Conservation (phyloP, 2,329 filamentous ascomycete species). For the Diplodia sapinea region DNA sequence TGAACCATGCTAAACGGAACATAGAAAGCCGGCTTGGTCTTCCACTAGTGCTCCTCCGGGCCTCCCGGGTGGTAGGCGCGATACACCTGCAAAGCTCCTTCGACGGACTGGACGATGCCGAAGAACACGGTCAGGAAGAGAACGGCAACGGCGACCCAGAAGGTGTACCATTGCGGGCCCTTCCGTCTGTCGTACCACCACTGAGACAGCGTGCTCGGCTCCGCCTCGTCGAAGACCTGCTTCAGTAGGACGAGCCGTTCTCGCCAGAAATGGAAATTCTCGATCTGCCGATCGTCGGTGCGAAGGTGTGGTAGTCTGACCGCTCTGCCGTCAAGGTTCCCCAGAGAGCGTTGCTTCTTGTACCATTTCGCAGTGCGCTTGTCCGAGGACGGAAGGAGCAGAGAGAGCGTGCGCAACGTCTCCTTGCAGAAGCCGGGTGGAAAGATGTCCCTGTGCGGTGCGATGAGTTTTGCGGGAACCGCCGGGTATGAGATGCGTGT, state of each 20-base stretch:
- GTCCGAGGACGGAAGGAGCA: constrained; percentile 47
- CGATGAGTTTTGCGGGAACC: constrained; percentile 5
- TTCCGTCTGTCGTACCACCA: constrained; percentile 55
- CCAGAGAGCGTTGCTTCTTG: constrained; percentile 21
- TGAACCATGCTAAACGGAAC: no score
- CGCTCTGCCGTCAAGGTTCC: constrained; percentile 40
- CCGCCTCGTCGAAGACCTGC: constrained; percentile 50
- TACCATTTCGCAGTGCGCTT: constrained; percentile 37
- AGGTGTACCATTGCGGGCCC: constrained; percentile 54
- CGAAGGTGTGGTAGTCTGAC: constrained; percentile 42
- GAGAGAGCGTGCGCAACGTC: constrained; percentile 47
- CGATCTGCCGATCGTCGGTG: constrained; percentile 43
- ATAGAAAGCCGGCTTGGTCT: no score
- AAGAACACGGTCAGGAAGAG: constrained; percentile 49
- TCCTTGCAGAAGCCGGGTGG: constrained; percentile 45
- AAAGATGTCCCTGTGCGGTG: constrained; percentile 37
- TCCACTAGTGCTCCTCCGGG: not conserved
- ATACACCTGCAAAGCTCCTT: constrained; percentile 51
- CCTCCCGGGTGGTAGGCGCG: constrained; percentile 29
- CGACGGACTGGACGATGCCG: constrained; percentile 51
- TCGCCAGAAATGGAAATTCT: constrained; percentile 49
- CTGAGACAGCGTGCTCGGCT: constrained; percentile 45
- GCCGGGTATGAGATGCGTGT: not conserved
- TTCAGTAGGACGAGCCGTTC: constrained; percentile 53
- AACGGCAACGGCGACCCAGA: constrained; percentile 53